Base-by-base conservation (phyloP, 1,284 basidiomycete species). In the Stereum hirsutum region DNA sequence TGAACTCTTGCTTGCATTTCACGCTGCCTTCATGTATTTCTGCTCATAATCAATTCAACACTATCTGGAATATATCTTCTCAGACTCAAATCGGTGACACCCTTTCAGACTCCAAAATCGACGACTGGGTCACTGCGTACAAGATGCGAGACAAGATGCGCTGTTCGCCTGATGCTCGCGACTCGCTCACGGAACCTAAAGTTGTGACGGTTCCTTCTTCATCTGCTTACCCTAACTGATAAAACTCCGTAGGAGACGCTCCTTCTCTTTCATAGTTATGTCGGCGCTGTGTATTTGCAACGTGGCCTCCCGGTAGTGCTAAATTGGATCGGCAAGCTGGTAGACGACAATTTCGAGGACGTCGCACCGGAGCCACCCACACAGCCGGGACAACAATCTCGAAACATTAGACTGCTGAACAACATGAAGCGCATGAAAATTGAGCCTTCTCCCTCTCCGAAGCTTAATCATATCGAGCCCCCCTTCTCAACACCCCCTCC, bases 201-300 rank as follows among this genome's bases (percentile, higher is more conserved):
- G 50, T 52, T 44, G 7, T 33, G 42, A 6, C 5, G 21, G 12
- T 28, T 14, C 24, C 6, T 28, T n/a, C 5, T 46, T 47, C 44
- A 50, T 40, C 26, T 14, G 31, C 44, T 45, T 33, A 47, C 46
- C 40, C 20, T 11, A 26, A 12, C 26, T 49, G 37, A 25, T 46
- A 38, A 47, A 47, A 36, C 0, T n/a, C n/a, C 10, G 10, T 5
- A 86, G 82, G 78, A 84, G 64, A 70, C 70, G 3, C 64, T 62
- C 28, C 57, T 64, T 15, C 60, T 85, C 26, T 82, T 87, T 55
- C 60, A 72, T 49, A 74, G 81, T 25, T 86, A 83, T 58, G 69
- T 81, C 27, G 83, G 80, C 28, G 83, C 75, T 24, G 67, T 82
- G 24, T 81, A 69, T 53, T 52, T 62, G 42, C 74, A 81, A 47